A percentile compares a stretch with the other conserved stretches of the same genome.
Evolutionary conservation across 306 rosid species (phyloP).

Genomic region (Morella rubra): DNA sequence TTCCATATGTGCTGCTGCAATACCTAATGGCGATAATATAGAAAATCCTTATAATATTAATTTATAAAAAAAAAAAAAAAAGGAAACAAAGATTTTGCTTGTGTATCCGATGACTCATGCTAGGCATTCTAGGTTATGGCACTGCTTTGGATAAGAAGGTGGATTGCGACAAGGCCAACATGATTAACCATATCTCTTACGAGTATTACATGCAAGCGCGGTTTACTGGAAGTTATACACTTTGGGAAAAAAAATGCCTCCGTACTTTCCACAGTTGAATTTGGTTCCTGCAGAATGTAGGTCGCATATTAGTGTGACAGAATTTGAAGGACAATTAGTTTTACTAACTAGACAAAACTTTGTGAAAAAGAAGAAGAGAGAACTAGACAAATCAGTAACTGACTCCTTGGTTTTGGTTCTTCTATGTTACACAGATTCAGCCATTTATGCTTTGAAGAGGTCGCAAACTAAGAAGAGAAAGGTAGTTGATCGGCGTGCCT

Average conservation of each 20-base stretch:
- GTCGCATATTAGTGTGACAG: background rate
- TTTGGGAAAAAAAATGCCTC: background rate
- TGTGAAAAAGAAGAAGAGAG: too few relatives aligned
- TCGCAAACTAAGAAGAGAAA: constrained; percentile 80
- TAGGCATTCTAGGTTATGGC: background rate
- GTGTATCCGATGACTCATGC: background rate
- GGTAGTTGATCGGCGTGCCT: constrained; percentile 82
- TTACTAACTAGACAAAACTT: too few relatives aligned
- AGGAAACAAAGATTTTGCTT: background rate
- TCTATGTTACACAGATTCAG: constrained; percentile 49
- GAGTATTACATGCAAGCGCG: background rate
- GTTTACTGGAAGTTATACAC: constrained; percentile 6
- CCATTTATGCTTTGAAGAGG: constrained; percentile 62
- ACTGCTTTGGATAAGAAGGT: background rate
- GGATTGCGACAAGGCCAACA: background rate
- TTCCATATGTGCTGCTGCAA: too few relatives aligned
- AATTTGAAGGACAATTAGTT: background rate
- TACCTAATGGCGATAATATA: too few relatives aligned
- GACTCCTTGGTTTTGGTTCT: constrained; percentile 23
- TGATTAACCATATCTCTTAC: background rate
- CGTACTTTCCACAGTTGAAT: background rate
- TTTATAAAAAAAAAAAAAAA: background rate
- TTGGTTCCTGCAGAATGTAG: background rate
- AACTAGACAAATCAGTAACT: background rate
- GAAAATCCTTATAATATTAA: too few relatives aligned